Evolutionary conservation across 2,329 filamentous ascomycete genomes (phyloP).

Genomic region (Pseudogymnoascus sp.): DNA sequence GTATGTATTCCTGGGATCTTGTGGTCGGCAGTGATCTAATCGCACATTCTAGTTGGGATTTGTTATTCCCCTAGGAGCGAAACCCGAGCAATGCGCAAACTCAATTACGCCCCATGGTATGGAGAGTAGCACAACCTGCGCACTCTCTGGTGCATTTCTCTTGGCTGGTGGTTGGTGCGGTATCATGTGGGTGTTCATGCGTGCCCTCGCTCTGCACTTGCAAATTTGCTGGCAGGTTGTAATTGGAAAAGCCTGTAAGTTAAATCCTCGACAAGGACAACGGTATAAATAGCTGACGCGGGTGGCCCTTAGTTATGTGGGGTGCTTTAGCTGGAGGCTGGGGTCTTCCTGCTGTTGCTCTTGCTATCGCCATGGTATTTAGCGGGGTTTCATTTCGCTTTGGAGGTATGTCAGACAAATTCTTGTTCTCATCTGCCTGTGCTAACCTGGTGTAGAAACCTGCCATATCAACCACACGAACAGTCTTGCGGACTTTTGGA

Average conservation of each 20-base stretch:
- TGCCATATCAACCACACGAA: conserved; percentile 90
- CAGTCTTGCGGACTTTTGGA: conserved; percentile 81
- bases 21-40: conserved; percentile 14
- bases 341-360: conserved; percentile 69
- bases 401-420: conserved; percentile 46
- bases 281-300: not conserved
- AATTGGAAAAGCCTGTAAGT: conserved; percentile 60
- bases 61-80: conserved; percentile 72
- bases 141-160: conserved; percentile 78
- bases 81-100: conserved; percentile 77
- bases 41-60: conserved; percentile 62
- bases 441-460: conserved; percentile 83
- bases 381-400: conserved; percentile 95
- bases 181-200: conserved; percentile 84
- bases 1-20: conserved; percentile 41
- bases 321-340: conserved; percentile 72
- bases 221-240: conserved; percentile 97
- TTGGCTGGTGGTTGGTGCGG: conserved; percentile 78
- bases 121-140: conserved; percentile 72
- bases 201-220: conserved; percentile 84
- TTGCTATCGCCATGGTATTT: conserved; percentile 67
- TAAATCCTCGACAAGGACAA: not conserved
- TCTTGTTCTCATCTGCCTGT: not conserved
- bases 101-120: conserved; percentile 90
- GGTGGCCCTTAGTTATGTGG: conserved; percentile 57